Base-by-base conservation (phyloP, 768 basidiomycete species). In the Boletus pseudo-olivaceus region DNA sequence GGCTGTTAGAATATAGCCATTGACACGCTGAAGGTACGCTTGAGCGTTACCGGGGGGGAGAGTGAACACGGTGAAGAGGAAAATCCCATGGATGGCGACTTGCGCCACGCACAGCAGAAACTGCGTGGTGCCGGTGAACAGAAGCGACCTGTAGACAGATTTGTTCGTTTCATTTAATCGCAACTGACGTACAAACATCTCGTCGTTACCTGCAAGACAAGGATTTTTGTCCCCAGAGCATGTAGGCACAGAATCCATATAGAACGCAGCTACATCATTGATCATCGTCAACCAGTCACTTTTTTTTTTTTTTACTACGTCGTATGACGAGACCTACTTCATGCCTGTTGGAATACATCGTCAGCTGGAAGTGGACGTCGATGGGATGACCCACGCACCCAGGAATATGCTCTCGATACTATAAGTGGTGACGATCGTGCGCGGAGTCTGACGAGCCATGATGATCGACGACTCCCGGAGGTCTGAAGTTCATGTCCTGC, bases 61-160 rank as follows among this genome's bases (percentile, higher is more conserved):
- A 7, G 47, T 56, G 15, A 53, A 57, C 3, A 44, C 19, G 38
- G 51, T 7, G 30, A 60, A 53, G 38, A 37, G 34, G 23, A 43
- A 44, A 27, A 48, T 30, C 15, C 19, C 37, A 12, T 56, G 48
- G 9, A 66, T 20, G 46, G 9, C 29, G 20, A 42, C 7, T 23
- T 58, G 64, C 5, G 42, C 19, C 14, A 17, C 34, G 38, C 58
- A 62, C 7, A 68, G 34, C 23, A 60, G 46, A 45, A 66, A 68
- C n/a, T 60, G 55, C 7, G 49, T 4, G 7, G 58, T 49, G 52
- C 49, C 56, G 17, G 53, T 42, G 7, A 63, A 12, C 1, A 66
- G 46, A 30, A 68, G 49, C 3, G 49, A 3, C 30, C 61, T 62
- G 19, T 2, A 4, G 15, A 40, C 20, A 2, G 6, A 1, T 12